Base-by-base conservation (phyloP, 352 stramenopile species). In the Phytopythium chamaehyphon region DNA sequence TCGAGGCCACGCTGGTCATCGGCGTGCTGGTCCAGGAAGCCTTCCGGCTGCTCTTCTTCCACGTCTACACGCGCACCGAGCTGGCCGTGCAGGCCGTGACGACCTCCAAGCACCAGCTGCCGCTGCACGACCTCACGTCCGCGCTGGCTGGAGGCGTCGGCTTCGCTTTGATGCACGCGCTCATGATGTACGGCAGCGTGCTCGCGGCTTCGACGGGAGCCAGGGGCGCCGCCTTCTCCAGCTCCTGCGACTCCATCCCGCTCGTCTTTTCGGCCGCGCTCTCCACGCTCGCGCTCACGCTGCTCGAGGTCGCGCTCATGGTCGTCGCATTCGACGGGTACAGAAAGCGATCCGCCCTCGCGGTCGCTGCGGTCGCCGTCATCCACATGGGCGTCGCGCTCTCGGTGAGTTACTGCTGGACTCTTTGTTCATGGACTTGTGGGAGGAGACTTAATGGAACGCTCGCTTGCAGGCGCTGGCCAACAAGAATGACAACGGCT, bases 181-280 rank as follows among this genome's bases (percentile, higher is more conserved):
- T 91, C 36, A 85, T 94, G 62, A 86, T 94, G 73, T 94, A 89
- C 48, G 84, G 84, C 54, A 91, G 76, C 43, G 59, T 94, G 36
- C 44, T 92, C 33, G 82, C 66, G 12, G 80, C 79, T 1, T 89
- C 73, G 39, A 89, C 82, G 3, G 76, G 78, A 22, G 64, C 62
- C 15, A 78, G 82, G 40, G 84, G 84, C 45, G 82, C 82, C 6
- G 77, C 81, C 40, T 94, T 91, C 65, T 86, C 76, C 11, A 19
- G 54, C 24, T 89, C 82, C 12, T 94, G 84, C 52, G 71, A 84
- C 48, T 71, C 55, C 38, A 71, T 94, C 46, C 84, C 84, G 42
- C 65, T 92, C 35, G 50, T 94, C 37, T 86, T 92, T 47, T 76
- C 78, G 14, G 62, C 73, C 5, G 75, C 79, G 24, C 47, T 92